phyloP scores from a whole-genome alignment of 2,329 filamentous ascomycete genomes.

The Blastomyces parvus region DNA sequence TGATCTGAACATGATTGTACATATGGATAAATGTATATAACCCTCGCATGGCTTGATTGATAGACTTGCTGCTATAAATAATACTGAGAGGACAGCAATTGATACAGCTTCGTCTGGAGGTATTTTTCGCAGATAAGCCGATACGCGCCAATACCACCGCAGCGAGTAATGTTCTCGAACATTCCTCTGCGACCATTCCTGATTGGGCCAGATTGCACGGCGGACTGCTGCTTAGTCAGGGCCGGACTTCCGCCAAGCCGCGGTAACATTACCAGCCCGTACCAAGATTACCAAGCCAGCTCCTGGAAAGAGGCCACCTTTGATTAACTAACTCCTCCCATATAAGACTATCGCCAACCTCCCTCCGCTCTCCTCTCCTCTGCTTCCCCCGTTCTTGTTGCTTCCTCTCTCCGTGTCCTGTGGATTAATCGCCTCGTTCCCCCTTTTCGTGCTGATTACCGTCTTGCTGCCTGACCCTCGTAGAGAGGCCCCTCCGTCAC shows the following conservation, averaged over 20 bases:
- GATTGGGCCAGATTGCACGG: no score
- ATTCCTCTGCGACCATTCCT: background rate
- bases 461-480: slow-evolving; percentile 12
- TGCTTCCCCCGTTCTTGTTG: slow-evolving; percentile 11
- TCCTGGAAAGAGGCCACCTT: slow-evolving; percentile 36
- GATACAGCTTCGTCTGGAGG: no score
- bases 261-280: background rate
- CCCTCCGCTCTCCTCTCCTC: slow-evolving; percentile 12
- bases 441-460: slow-evolving; percentile 12
- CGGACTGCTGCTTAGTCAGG: background rate
- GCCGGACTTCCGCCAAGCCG: background rate
- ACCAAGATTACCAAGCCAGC: background rate
- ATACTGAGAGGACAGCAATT: no score
- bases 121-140: background rate
- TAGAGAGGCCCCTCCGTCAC: slow-evolving; percentile 31
- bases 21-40: no score
- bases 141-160: background rate
- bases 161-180: slow-evolving; percentile 1
- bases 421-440: slow-evolving; percentile 15
- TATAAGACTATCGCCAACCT: slow-evolving; percentile 8
- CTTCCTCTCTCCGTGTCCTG: slow-evolving; percentile 16
- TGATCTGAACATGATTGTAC: no score
- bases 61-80: no score
- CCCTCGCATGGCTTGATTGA: no score
- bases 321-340: slow-evolving; percentile 25